A percentile compares a stretch with the other conserved stretches of the same genome.
phyloP scores from a whole-genome alignment of 805 yeast species.

The Sugiyamaella americana region DNA sequence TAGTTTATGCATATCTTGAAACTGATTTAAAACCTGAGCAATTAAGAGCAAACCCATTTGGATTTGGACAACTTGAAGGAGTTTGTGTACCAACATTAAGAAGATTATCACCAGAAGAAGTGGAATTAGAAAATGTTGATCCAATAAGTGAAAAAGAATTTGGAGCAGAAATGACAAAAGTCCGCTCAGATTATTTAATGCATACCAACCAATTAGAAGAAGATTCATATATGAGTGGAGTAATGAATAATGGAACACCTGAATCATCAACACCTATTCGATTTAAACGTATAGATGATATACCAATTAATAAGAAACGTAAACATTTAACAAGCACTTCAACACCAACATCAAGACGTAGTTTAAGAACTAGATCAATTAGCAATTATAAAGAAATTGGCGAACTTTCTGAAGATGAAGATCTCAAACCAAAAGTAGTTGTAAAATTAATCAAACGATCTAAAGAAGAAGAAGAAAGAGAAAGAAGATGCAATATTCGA shows the following conservation, averaged over 20 bases:
- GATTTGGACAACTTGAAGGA: slow-evolving; percentile 31
- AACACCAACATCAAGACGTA: slow-evolving; percentile 3
- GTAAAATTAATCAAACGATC: not conserved
- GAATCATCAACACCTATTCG: not conserved
- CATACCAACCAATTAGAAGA: slow-evolving; percentile 9
- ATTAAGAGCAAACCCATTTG: slow-evolving; percentile 54
- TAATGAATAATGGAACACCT: not conserved
- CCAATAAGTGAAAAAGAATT: slow-evolving; percentile 39
- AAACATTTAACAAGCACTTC: not conserved
- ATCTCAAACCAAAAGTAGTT: slow-evolving; percentile 10
- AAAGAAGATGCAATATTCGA: slow-evolving; percentile 17
- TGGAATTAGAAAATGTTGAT: slow-evolving; percentile 38
- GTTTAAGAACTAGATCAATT: not conserved
- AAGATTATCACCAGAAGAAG: slow-evolving; percentile 26
- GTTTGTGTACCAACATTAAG: slow-evolving; percentile 37
- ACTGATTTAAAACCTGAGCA: slow-evolving; percentile 54
- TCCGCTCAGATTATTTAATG: slow-evolving; percentile 34
- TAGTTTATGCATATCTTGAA: slow-evolving; percentile 73
- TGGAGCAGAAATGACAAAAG: slow-evolving; percentile 38
- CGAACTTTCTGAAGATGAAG: slow-evolving; percentile 7
- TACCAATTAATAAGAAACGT: not conserved
- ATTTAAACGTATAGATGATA: not conserved
- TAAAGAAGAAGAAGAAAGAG: slow-evolving; percentile 8
- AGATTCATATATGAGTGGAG: not conserved
- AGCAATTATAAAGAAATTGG: slow-evolving; percentile 5